Conservation (phyloP, 352 stramenopile species). For the Globisporangium carolinianum region DNA sequence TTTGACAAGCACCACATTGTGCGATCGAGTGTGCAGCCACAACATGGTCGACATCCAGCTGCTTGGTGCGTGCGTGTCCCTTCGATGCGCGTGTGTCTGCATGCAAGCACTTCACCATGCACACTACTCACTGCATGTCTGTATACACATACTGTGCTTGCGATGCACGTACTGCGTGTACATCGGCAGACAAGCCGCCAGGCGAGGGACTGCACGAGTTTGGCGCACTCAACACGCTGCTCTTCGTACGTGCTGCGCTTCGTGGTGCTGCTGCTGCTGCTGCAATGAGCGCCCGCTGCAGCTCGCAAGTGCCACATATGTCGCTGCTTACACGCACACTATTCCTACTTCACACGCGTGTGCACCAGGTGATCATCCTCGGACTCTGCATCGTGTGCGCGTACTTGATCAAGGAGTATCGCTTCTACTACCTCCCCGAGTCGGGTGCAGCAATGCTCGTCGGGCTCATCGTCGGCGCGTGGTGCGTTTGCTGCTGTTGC, state of each 20-base stretch:
- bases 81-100: neutral
- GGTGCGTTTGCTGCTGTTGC: constrained; percentile 17
- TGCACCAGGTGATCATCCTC: constrained; percentile 69
- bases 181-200: constrained; percentile 44
- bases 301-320: neutral
- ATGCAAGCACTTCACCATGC: neutral
- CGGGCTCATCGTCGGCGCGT: constrained; percentile 81
- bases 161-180: neutral
- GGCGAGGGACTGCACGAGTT: constrained; percentile 78
- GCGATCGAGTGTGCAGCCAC: neutral
- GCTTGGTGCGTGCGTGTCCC: constrained; percentile 16
- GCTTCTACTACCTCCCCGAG: constrained; percentile 89
- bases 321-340: neutral
- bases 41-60: constrained; percentile 21
- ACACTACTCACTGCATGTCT: neutral
- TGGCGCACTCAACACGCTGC: constrained; percentile 81
- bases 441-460: constrained; percentile 88
- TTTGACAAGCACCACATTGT: no score
- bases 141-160: neutral
- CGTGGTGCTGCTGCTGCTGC: neutral
- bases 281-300: neutral
- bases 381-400: constrained; percentile 86
- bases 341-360: neutral
- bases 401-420: constrained; percentile 89
- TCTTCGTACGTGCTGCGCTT: constrained; percentile 49